Evolutionary conservation across 2,329 filamentous ascomycete genomes (phyloP).

Genomic region (Talaromyces sp.): DNA sequence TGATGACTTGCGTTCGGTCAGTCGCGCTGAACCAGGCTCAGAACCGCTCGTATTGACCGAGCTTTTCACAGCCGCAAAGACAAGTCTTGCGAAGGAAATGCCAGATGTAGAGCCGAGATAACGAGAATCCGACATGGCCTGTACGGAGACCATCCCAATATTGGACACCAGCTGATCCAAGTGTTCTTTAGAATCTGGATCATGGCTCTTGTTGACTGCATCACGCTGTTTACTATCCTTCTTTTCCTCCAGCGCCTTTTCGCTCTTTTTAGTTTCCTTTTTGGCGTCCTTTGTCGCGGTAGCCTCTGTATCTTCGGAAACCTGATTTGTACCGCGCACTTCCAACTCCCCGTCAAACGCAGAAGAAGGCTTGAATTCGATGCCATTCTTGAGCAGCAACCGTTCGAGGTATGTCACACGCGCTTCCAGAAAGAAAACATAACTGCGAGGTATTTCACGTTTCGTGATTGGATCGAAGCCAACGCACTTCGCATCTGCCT

Average conservation of each 20-base stretch:
- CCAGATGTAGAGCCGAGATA: constrained; percentile 83
- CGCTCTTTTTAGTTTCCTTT: constrained; percentile 23
- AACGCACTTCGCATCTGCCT: constrained; percentile 85
- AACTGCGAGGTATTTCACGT: constrained; percentile 86
- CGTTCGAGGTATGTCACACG: constrained; percentile 79
- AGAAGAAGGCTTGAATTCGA: constrained; percentile 68
- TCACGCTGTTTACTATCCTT: constrained; percentile 22
- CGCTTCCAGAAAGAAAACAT: constrained; percentile 92
- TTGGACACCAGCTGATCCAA: constrained; percentile 66
- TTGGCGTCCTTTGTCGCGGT: constrained; percentile 18
- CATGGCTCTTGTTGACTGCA: constrained; percentile 47
- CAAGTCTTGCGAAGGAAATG: constrained; percentile 89
- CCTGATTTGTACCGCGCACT: constrained; percentile 23
- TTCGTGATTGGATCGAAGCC: constrained; percentile 97
- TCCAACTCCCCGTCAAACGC: constrained; percentile 54
- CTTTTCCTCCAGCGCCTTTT: constrained; percentile 15
- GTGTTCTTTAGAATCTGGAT: constrained; percentile 49
- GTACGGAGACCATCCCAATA: constrained; percentile 72
- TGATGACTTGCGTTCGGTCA: constrained; percentile 54
- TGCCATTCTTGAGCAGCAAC: constrained; percentile 64
- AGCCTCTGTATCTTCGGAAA: constrained; percentile 26
- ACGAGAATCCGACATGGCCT: constrained; percentile 72
- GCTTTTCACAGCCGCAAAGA: constrained; percentile 87
- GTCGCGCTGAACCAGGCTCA: constrained; percentile 61
- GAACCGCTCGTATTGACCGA: constrained; percentile 58